Evolutionary conservation across 768 basidiomycete genomes (phyloP), one percentile per base, ranked within the genome.

Genomic region (Amanita pallidorosea): DNA sequence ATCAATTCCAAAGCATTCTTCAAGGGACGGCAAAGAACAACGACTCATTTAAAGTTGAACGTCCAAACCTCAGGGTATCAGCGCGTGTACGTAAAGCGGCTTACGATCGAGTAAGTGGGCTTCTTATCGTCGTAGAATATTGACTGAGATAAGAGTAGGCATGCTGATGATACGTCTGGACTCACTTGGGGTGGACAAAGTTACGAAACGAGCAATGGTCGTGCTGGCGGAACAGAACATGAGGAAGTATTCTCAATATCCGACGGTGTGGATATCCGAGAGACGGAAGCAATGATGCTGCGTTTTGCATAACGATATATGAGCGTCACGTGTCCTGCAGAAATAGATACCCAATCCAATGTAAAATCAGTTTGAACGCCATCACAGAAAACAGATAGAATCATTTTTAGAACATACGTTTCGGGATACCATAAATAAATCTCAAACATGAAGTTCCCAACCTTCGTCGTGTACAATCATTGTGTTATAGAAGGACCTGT

Each of bases 111-210:
- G 77, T 78, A 55, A 52, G 67, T 57, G 25, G 15, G 2, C 6
- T n/a, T n/a, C 25, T 53, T 40, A 47, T 43, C 45, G 33, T 18
- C 27, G 4, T n/a, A 17, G 36, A 52, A 23, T 27, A 5, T 45
- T 46, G 27, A 38, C 43, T 35, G 18, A 31, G 22, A 37, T 22
- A 1, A 17, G 2, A 17, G 20, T 18, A 79, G 74, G 12, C 67
- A 73, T 51, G 73, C 79, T 2, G 71, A 77, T 51, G 77, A 76
- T 54, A 68, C 63, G 3, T 66, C 70, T 13, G 74, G 74, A 9
- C 47, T 82, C 47, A 77, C 67, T 1, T 80, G 79, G 77, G 80
- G 73, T 45, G 79, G 78, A 3, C 77, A 76, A 57, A 75, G 72
- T 0, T 80, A 78, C 49, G 80, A 81, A 57, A 80, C 78, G 0